Percentiles rank a stretch among this genome's conserved stretches.
phyloP scores from a whole-genome alignment of 1,139 yeast species.

The Yamadazyma diddensiae region DNA sequence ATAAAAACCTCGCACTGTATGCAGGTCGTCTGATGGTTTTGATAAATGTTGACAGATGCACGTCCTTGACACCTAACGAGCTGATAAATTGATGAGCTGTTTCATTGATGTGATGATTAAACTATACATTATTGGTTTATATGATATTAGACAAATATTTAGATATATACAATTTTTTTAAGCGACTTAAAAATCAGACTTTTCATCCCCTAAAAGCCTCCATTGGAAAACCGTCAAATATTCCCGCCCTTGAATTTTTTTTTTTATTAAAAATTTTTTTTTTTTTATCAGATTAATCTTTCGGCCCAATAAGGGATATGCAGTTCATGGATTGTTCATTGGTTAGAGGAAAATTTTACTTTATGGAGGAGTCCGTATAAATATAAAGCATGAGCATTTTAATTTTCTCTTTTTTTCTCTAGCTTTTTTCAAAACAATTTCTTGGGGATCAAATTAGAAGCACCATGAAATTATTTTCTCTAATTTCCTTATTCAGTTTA shows the following conservation, averaged over 20 bases:
- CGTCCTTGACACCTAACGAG: no score
- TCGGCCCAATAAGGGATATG: not conserved
- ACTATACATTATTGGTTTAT: constrained; percentile 1
- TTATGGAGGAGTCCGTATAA: constrained; percentile 1
- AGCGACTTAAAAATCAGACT: not conserved
- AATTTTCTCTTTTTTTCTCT: constrained; percentile 6
- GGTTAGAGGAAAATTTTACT: not conserved
- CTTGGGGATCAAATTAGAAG: constrained; percentile 8
- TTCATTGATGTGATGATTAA: no score
- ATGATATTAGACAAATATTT: no score
- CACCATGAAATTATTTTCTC: constrained; percentile 9
- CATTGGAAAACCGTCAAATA: not conserved
- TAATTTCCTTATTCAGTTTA: constrained; percentile 8
- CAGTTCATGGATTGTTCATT: not conserved
- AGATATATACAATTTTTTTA: no score
- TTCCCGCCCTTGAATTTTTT: not conserved
- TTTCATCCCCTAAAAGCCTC: not conserved
- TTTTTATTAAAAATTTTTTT: no score
- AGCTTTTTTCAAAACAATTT: constrained; percentile 8
- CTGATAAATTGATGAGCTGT: no score
- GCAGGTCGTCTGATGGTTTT: constrained; percentile 5
- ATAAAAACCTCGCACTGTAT: no score
- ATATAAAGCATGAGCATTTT: constrained; percentile 6
- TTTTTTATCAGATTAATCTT: constrained; percentile 8
- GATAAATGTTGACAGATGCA: constrained; percentile 4